Percentiles rank a stretch among this genome's conserved stretches.
These are phyloP conservation scores for Avena insularis DNA, from an alignment of 176 grass and related monocot species.

Conservation along the genomic window DNA sequence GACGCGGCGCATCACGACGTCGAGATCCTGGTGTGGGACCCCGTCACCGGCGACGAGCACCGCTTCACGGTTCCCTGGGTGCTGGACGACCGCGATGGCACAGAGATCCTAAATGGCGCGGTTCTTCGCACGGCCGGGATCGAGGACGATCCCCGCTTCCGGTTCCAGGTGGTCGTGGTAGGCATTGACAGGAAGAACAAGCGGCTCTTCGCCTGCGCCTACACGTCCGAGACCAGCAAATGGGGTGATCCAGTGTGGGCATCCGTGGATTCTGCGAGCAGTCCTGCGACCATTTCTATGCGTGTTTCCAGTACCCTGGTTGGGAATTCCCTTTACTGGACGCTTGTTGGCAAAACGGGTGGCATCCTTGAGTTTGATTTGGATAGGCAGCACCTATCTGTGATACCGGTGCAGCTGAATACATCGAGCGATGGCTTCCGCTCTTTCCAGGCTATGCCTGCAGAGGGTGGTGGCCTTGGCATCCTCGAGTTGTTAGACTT, in stretches of 20 bases:
- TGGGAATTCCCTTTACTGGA: no score
- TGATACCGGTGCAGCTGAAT: no score
- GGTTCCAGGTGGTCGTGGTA: background rate
- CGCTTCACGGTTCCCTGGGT: background rate
- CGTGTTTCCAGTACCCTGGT: background rate
- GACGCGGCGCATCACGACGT: background rate
- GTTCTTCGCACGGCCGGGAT: background rate
- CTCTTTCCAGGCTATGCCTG: no score
- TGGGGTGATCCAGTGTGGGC: background rate
- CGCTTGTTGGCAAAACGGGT: no score
- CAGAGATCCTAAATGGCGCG: background rate
- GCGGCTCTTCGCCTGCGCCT: background rate
- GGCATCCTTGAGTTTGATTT: no score
- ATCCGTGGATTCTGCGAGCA: background rate
- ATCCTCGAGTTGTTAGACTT: no score
- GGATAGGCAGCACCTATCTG: no score
- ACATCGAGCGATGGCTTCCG: no score
- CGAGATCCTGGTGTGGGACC: conserved; percentile 15
- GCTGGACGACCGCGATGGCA: background rate
- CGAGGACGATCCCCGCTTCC: background rate
- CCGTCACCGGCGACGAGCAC: background rate
- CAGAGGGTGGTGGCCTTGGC: no score
- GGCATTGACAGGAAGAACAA: background rate
- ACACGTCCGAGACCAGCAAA: background rate
- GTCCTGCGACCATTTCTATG: background rate